Conservation (phyloP, 345 rosid species). For the Acer saccharum region DNA sequence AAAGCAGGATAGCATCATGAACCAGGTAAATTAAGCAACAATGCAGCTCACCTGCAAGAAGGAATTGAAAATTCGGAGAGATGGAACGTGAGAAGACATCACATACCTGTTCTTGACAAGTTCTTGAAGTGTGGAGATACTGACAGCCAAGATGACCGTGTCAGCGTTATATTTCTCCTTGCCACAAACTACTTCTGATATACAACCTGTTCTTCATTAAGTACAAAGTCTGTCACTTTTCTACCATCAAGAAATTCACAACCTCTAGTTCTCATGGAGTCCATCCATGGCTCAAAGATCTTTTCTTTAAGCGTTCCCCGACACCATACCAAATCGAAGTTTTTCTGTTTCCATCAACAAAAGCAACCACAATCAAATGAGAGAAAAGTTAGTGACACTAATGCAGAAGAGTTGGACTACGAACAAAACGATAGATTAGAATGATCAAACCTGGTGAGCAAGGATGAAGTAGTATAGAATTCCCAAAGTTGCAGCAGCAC, state of each 20-base stretch:
- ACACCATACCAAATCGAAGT: slow-evolving; percentile 52
- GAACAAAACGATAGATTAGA: not conserved
- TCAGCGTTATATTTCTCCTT: slow-evolving; percentile 39
- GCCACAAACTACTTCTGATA: slow-evolving; percentile 51
- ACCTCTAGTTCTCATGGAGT: slow-evolving; percentile 40
- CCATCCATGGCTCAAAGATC: slow-evolving; percentile 59
- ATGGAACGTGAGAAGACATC: not conserved
- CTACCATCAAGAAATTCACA: slow-evolving; percentile 39
- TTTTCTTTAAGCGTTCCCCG: slow-evolving; percentile 44
- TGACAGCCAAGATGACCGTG: slow-evolving; percentile 59
- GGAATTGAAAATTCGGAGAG: not conserved
- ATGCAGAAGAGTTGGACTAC: too few species aligned
- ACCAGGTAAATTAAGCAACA: not conserved
- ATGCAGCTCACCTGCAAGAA: not conserved
- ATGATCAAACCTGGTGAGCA: slow-evolving; percentile 54
- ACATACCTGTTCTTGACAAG: slow-evolving; percentile 52
- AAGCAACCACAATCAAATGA: not conserved
- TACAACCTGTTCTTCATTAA: slow-evolving; percentile 46
- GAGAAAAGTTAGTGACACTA: not conserved
- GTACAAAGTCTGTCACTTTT: slow-evolving; percentile 38
- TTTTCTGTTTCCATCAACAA: slow-evolving; percentile 39
- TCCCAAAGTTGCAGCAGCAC: slow-evolving; percentile 67
- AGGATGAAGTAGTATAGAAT: slow-evolving; percentile 46
- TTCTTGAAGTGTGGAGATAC: slow-evolving; percentile 53
- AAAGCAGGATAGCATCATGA: slow-evolving; percentile 16